Base-by-base conservation (phyloP, 139 green algal species). In the Bryopsis sp. region DNA sequence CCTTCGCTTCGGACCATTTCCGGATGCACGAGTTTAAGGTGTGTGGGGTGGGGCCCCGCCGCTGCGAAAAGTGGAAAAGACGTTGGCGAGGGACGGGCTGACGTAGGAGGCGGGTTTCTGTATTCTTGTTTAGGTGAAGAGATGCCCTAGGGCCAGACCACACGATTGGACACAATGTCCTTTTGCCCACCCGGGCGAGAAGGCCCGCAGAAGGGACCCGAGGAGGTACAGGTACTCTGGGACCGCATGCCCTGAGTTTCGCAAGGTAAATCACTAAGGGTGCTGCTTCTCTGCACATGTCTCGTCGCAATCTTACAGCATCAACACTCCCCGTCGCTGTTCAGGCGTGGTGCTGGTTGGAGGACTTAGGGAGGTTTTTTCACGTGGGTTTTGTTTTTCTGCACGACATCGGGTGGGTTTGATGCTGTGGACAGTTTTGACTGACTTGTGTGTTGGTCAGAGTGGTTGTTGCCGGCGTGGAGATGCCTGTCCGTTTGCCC, bases 101-200 rank as follows among this genome's bases (percentile, higher is more conserved):
- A 31, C 19, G 15, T 19, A 15, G 35, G 11, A 15, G 29, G 39
- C 57, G 29, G n/a, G 15, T 26, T 34, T 34, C 57, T 70, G 58
- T 26, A 34, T 29, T 8, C 39, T 47, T 29, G 1, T 33, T 50
- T 48, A 82, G 79, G 81, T 85, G 47, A 84, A 84, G 62, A 74
- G 82, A 11, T 96, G 89, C 69, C 85, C 85, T 0, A 70, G 84
- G 3, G 77, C 76, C 4, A 64, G 83, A 36, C 82, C 83, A 1
- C 89, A 96, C 64, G 89, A 96, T 72, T 96, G 89, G 88, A 94
- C 84, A 26, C 76, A 90, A 64, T 97, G 92, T 75, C 93, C 93
- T 0, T 99, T 96, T 74, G 86, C 94, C 15, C 94, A 99, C 58
- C 86, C 88, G 3, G 87, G 95, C 4, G 94, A 99, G 75, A 97